Percentiles rank a stretch among this genome's conserved stretches.
Evolutionary conservation across 192 early-diverging fungal genomes (phyloP).

Genomic region (Chytriomyces confervae): DNA sequence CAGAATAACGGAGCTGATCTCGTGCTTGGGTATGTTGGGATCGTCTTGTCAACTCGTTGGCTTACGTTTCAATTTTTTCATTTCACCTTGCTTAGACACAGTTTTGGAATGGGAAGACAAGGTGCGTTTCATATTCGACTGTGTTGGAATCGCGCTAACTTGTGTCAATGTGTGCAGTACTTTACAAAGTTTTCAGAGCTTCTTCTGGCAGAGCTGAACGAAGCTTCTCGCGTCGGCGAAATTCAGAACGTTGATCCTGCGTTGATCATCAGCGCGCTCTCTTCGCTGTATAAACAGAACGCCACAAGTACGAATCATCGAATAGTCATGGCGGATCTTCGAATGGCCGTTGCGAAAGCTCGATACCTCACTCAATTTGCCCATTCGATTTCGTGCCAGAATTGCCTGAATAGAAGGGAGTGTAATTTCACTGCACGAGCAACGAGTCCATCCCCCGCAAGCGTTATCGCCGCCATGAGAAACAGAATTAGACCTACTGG

Average conservation of each 20-base stretch:
- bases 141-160: no score
- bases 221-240: slow-evolving; percentile 18
- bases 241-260: slow-evolving; percentile 14
- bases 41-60: background rate
- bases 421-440: background rate
- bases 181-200: slow-evolving; percentile 33
- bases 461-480: slow-evolving; percentile 15
- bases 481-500: slow-evolving; percentile 1
- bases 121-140: background rate
- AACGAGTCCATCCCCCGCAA: background rate
- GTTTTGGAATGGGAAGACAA: slow-evolving; percentile 40
- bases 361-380: slow-evolving; percentile 33
- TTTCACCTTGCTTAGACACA: slow-evolving; percentile 14
- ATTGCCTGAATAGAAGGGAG: slow-evolving; percentile 6
- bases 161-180: background rate
- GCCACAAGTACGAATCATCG: slow-evolving; percentile 33
- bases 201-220: slow-evolving; percentile 18
- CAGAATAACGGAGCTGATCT: slow-evolving; percentile 31
- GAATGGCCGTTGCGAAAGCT: slow-evolving; percentile 36
- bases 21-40: slow-evolving; percentile 11
- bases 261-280: slow-evolving; percentile 22
- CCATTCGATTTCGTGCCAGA: slow-evolving; percentile 22
- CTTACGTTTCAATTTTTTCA: no score
- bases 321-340: slow-evolving; percentile 36
- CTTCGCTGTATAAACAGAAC: slow-evolving; percentile 34